Base-by-base conservation (phyloP, 257 asterid genomes). In the Cynanchum wilfordii region DNA sequence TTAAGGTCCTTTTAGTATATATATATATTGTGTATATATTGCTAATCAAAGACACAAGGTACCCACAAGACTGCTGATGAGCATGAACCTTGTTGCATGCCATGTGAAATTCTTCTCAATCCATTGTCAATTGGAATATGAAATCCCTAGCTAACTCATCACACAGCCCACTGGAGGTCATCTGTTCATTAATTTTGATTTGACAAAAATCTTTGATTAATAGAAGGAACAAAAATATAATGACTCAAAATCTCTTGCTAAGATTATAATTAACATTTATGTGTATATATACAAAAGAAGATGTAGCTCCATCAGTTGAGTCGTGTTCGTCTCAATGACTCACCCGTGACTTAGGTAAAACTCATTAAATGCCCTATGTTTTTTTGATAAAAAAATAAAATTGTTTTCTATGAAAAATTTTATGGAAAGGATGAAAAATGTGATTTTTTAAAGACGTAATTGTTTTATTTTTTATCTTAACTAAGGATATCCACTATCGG, bases 41-140 rank as follows among this genome's bases (percentile, higher is more conserved):
- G 15, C 54, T 24, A 47, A 33, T 33, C 38, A 24, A 42, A 67
- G 66, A 8, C 78, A 74, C 29, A 22, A 22, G 67, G 68, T 45
- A 51, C 72, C 67, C 77, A 74, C 72, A 52, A 38, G 15, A 55
- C 10, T 8, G 47, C 47, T 7, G 11, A 2, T 22, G 77, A 65
- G 3, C 38, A 33, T 52, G 72, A 19, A 25, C 8, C 19, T 51
- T 0, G 50, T 47, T 51, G 56, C 55, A 2, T 64, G 30, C 70
- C n/a, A 66, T 54, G 78, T 74, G 78, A 45, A 5, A 36, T 52
- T 54, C 56, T 64, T 66, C 54, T 72, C 55, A 7, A 65, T 64
- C 58, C 68, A 24, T 0, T 74, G 66, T 54, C 78, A 66, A 74
- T 74, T 50, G 47, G 1, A 42, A 7, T 42, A 67, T 52, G 38